Base-by-base conservation (phyloP, 139 green algal species). In the Volvox africanus region DNA sequence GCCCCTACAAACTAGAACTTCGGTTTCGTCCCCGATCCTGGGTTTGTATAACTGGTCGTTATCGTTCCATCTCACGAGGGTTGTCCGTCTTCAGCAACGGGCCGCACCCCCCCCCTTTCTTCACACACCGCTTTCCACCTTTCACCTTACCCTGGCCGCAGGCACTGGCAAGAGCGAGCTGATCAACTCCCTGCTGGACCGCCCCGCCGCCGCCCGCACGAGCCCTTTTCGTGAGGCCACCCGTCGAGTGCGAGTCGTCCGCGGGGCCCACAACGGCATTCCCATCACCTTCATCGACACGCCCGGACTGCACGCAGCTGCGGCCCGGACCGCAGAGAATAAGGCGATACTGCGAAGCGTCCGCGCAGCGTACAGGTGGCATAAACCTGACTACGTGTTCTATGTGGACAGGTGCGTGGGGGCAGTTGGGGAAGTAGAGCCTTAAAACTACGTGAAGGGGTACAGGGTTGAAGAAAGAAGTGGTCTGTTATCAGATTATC, bases 301-400 rank as follows among this genome's bases (percentile, higher is more conserved):
- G 14, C 94, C 94, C 24, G 94, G 94, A 3, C 92, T 96, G 78
- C 89, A 93, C 16, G 93, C 94, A 50, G 84, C 88, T 61, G 78
- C 69, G 18, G 69, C 86, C 35, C 76, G 36, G 16, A 80, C 87
- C n/a, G 81, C 85, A 0, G 88, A 91, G 62, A 96, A 96, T 92
- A 86, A 90, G 21, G 85, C 73, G 35, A 82, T 93, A 13, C 91
- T 96, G 80, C 92, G 92, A 32, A 3, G 55, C 61, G 69, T 93
- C 55, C 55, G 61, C 2, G 80, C 86, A 0, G 91, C 86, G 18
- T 93, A 93, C 86, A 86, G 82, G 61, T 80, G 78, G 77, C 91
- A 93, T 91, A 96, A 95, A 88, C 94, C 94, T 19, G 91, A 95
- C 91, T 96, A 95, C 28, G 89, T 96, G 32, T 91, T 96, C 35